Evolutionary conservation across 345 rosid genomes (phyloP).

Genomic region (Gossypium thurberi): DNA sequence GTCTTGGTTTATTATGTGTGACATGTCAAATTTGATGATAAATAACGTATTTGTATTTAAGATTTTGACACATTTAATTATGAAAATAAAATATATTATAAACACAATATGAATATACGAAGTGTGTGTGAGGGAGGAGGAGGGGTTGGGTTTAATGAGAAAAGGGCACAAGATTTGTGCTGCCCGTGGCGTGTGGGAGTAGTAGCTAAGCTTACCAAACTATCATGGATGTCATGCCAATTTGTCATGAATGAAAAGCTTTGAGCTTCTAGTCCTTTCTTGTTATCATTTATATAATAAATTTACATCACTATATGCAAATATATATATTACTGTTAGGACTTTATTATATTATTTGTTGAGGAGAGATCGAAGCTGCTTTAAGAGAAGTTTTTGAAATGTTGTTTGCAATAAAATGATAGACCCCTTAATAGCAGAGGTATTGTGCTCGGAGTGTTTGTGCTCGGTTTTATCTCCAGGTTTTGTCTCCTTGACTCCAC

Average conservation of each 20-base stretch:
- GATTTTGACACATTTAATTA: neutral
- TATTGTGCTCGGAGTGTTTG: too few relatives aligned
- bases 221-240: conserved; percentile 34
- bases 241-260: neutral
- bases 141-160: conserved; percentile 23
- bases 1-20: neutral
- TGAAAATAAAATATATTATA: too few relatives aligned
- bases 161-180: conserved; percentile 73
- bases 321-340: neutral
- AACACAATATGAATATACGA: neutral
- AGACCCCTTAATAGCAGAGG: too few relatives aligned
- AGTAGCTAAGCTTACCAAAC: conserved; percentile 27
- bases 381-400: too few relatives aligned
- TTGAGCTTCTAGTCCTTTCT: neutral
- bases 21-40: neutral
- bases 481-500: too few relatives aligned
- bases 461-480: accelerated
- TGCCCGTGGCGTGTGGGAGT: conserved; percentile 76
- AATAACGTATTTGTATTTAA: neutral
- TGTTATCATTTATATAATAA: neutral
- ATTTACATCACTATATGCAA: neutral
- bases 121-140: neutral
- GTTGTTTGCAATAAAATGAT: accelerated
- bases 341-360: too few relatives aligned
- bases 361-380: too few relatives aligned